A percentile compares a stretch with the other conserved stretches of the same genome.
phyloP scores from a whole-genome alignment of 306 rosid genomes.

The Alnus glutinosa region DNA sequence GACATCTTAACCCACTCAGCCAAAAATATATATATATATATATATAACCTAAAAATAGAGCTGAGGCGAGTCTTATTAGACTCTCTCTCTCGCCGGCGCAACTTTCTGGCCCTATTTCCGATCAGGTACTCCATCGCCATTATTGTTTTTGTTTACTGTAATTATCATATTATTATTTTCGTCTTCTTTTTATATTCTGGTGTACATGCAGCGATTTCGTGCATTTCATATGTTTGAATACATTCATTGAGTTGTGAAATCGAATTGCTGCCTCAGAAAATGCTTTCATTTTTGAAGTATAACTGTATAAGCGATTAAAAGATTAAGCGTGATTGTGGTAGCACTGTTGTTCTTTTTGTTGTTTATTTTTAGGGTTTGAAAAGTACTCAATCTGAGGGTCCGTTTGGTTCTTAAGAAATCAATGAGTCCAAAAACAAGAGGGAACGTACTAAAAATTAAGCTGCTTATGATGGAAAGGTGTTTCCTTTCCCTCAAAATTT shows the following conservation, averaged over 20 bases:
- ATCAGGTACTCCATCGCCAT: neutral
- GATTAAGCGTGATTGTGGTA: neutral
- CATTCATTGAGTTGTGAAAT: neutral
- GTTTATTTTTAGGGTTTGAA: conserved; percentile 2
- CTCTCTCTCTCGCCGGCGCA: conserved; percentile 2
- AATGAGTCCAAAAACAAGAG: neutral
- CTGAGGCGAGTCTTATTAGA: neutral
- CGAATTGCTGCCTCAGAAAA: neutral
- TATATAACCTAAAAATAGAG: neutral
- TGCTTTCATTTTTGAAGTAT: neutral
- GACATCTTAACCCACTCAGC: neutral
- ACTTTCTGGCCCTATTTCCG: conserved; percentile 5
- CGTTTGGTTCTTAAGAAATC: neutral
- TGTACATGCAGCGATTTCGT: neutral
- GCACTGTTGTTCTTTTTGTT: no score
- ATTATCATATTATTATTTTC: neutral
- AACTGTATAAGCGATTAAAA: neutral
- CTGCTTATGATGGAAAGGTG: neutral
- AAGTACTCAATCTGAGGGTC: neutral
- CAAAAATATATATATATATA: neutral
- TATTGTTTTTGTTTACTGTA: neutral
- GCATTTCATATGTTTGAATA: neutral
- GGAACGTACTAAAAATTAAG: neutral
- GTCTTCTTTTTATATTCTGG: neutral
- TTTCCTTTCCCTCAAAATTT: neutral